phyloP scores from a whole-genome alignment of 1,139 yeast genomes.

The Taiozyma sp. region DNA sequence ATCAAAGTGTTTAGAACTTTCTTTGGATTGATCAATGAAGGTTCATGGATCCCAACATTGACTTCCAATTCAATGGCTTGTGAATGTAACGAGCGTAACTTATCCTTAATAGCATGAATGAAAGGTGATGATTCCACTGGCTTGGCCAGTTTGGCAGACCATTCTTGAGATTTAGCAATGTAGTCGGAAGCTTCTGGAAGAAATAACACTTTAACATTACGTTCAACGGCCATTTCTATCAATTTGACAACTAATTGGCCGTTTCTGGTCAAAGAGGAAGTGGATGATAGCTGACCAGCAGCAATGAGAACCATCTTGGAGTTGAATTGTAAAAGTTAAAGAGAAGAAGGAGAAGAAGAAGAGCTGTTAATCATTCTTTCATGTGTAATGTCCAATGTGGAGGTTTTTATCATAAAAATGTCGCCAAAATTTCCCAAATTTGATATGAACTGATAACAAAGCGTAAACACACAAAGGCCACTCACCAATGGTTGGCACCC shows the following conservation, averaged over 20 bases:
- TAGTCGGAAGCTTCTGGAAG: conserved; percentile 95
- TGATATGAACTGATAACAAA: too few relatives aligned
- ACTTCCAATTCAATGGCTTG: conserved; percentile 34
- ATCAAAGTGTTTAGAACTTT: conserved; percentile 67
- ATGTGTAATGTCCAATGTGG: too few relatives aligned
- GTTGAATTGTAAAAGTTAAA: too few relatives aligned
- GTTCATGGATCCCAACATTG: conserved; percentile 83
- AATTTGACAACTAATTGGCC: conserved; percentile 51
- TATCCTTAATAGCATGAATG: conserved; percentile 40
- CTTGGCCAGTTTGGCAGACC: conserved; percentile 55
- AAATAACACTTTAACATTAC: conserved; percentile 61
- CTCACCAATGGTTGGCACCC: background rate
- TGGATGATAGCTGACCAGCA: conserved; percentile 82
- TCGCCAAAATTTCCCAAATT: too few relatives aligned
- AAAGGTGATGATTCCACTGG: conserved; percentile 47
- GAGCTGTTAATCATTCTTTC: too few relatives aligned
- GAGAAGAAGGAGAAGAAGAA: too few relatives aligned
- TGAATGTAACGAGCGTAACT: conserved; percentile 32
- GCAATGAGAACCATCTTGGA: conserved; percentile 54
- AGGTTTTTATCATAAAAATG: too few relatives aligned
- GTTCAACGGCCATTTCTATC: conserved; percentile 53
- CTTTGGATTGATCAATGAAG: conserved; percentile 33
- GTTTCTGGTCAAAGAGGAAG: conserved; percentile 55
- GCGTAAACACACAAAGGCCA: too few relatives aligned
- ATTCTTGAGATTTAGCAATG: conserved; percentile 62